Evolutionary conservation across 768 basidiomycete genomes (phyloP).

Genomic region (Lentinula raphanica): DNA sequence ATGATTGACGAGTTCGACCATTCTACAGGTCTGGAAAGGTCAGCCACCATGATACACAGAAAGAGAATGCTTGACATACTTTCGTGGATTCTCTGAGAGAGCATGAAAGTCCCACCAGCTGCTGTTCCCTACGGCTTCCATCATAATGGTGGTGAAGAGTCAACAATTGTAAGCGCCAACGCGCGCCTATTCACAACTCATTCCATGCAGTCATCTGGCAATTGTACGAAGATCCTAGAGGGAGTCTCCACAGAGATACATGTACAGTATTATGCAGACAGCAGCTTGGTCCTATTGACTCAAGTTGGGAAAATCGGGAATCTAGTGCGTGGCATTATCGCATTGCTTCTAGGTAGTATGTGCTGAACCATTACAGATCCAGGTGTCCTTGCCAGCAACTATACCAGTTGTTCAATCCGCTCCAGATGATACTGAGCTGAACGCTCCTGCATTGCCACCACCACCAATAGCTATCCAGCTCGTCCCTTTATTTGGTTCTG

Average conservation of each 20-base stretch:
- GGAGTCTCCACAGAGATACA: constrained; percentile 68
- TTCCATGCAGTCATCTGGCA: constrained; percentile 41
- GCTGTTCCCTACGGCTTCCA: constrained; percentile 46
- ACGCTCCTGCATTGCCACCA: constrained; percentile 39
- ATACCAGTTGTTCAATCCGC: constrained; percentile 41
- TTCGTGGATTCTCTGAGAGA: constrained; percentile 49
- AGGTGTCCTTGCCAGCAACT: constrained; percentile 69
- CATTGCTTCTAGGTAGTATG: constrained; percentile 3
- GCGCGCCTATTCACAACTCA: not conserved
- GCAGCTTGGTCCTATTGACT: constrained; percentile 80
- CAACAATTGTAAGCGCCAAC: not conserved
- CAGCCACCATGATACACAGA: not conserved
- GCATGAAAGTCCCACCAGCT: constrained; percentile 76
- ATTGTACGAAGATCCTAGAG: constrained; percentile 45
- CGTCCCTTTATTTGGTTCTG: constrained; percentile 71
- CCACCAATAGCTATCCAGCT: constrained; percentile 73
- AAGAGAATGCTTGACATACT: constrained; percentile 30
- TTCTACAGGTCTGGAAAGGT: constrained; percentile 49
- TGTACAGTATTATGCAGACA: constrained; percentile 75
- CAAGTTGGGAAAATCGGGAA: constrained; percentile 89
- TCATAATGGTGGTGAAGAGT: not conserved
- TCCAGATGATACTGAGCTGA: constrained; percentile 30
- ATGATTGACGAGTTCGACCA: constrained; percentile 71
- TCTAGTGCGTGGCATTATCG: constrained; percentile 45
- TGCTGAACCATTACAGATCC: constrained; percentile 49